Evolutionary conservation across 768 basidiomycete genomes (phyloP).

Genomic region (Mycena indigotica): DNA sequence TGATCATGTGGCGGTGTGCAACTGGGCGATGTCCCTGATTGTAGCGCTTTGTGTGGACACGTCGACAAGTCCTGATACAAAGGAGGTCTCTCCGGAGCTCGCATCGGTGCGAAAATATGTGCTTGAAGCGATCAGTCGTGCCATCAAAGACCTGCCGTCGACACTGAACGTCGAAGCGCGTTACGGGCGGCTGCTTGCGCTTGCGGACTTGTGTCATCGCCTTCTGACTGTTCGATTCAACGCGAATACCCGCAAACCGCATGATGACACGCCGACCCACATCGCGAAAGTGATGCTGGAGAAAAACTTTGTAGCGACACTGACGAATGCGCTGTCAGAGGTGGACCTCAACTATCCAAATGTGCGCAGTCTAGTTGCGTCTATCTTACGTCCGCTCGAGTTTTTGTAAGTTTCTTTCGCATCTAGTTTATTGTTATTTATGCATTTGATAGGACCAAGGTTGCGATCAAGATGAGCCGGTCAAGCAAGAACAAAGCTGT

Average conservation of each 20-base stretch:
- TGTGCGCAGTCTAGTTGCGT: constrained; percentile 80
- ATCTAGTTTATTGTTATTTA: constrained; percentile 13
- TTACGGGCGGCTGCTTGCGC: constrained; percentile 86
- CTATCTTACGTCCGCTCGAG: constrained; percentile 87
- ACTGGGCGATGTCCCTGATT: constrained; percentile 88
- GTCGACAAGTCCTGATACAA: constrained; percentile 61
- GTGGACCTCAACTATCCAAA: constrained; percentile 96
- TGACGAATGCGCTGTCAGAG: constrained; percentile 88
- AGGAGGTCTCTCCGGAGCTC: constrained; percentile 78
- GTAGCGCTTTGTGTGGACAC: constrained; percentile 94
- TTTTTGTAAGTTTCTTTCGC: constrained; percentile 78
- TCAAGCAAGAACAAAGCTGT: constrained; percentile 69
- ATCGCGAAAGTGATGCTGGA: constrained; percentile 98
- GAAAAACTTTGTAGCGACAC: constrained; percentile 88
- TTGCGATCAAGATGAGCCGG: constrained; percentile 98
- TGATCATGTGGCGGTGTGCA: constrained; percentile 64
- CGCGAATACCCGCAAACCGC: constrained; percentile 53
- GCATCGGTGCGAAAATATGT: constrained; percentile 92
- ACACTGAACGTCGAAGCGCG: constrained; percentile 67
- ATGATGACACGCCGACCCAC: constrained; percentile 82
- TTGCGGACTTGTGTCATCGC: constrained; percentile 86
- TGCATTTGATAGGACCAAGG: constrained; percentile 67
- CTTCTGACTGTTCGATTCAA: constrained; percentile 81
- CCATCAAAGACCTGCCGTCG: constrained; percentile 75
- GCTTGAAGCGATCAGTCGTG: constrained; percentile 83